Evolutionary conservation across 371 early-diverging fungal genomes (phyloP).

Genomic region (Phascolomyces articulosus): DNA sequence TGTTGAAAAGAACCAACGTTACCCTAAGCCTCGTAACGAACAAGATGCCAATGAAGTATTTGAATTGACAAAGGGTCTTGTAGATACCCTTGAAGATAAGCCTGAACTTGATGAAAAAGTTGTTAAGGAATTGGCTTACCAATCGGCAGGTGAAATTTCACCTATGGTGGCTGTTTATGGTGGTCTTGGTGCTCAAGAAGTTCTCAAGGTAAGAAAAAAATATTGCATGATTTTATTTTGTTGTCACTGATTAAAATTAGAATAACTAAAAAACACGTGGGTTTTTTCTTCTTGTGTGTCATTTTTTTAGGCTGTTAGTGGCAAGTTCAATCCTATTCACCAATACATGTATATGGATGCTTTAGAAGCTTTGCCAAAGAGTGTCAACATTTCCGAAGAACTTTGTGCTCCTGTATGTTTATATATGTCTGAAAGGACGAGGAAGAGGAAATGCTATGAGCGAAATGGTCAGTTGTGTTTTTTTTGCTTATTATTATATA

Average conservation of each 20-base stretch:
- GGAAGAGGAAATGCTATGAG: no score
- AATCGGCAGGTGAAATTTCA: conserved; percentile 89
- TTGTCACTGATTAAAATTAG: no score
- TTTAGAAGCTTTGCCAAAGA: conserved; percentile 89
- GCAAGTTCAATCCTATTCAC: conserved; percentile 96
- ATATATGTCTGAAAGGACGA: no score
- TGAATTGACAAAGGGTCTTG: conserved; percentile 57
- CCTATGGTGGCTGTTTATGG: conserved; percentile 99
- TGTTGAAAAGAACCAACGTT: conserved; percentile 58
- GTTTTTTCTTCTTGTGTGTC: no score
- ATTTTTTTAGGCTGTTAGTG: conserved; percentile 66
- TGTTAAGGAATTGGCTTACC: conserved; percentile 85
- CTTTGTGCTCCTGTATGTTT: conserved; percentile 67
- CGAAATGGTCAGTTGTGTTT: not conserved
- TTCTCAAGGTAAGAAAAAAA: conserved; percentile 82
- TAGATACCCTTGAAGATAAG: conserved; percentile 53
- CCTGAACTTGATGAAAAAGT: conserved; percentile 88
- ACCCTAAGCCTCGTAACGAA: conserved; percentile 58
- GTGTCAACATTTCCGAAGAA: conserved; percentile 68
- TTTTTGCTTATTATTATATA: not conserved
- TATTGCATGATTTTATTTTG: not conserved
- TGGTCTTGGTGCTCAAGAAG: conserved; percentile 99
- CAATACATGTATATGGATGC: conserved; percentile 99
- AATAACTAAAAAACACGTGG: no score
- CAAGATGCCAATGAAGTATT: conserved; percentile 71